Base-by-base conservation (phyloP, 169 alveolate genomes). In the Perkinsus marinus region DNA sequence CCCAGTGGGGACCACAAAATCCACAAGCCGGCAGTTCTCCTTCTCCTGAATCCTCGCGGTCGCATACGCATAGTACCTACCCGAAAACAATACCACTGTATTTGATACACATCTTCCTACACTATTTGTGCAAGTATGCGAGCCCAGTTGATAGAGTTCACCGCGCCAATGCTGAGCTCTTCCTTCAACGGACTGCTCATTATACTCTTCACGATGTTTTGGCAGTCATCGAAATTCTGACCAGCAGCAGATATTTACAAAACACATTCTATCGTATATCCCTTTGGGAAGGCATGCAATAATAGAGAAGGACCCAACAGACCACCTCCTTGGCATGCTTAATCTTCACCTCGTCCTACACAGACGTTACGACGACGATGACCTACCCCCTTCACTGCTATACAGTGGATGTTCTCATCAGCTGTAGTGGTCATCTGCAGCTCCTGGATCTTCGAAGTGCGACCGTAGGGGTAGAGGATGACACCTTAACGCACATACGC, bases 191-290 rank as follows among this genome's bases (percentile, higher is more conserved):
- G 36, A 10, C 68, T 90, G 91, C 68, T 90, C 68, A 41, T 90
- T 30, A 68, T 30, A 6, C 37, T 39, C 92, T 93, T 93, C 43
- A 93, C 93, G 39, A 93, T 91, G 39, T 39, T 34, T 39, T 93
- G 94, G 89, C 94, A 93, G 91, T 93, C 94, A 90, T 93, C 94
- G 90, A 92, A 93, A n/a, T 92, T 68, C 39, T 91, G 92, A 39
- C 22, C 46, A 26, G 39, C 22, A 19, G 5, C 39, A 5, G n/a
- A n/a, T n/a, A n/a, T n/a, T 6, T 47, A 37, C 92, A 92, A 5
- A 10, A 38, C 69, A 22, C 57, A 22, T 89, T 26, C 26, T 26
- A 26, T 26, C 90, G 36, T 16, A 39, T n/a, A 68, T 39, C 39
- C 26, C 90, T 68, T 68, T 10, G 36, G 6, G 90, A 34, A n/a